Evolutionary conservation across 2,329 filamentous ascomycete species (phyloP).

Genomic region (Aspergillus jensenii): DNA sequence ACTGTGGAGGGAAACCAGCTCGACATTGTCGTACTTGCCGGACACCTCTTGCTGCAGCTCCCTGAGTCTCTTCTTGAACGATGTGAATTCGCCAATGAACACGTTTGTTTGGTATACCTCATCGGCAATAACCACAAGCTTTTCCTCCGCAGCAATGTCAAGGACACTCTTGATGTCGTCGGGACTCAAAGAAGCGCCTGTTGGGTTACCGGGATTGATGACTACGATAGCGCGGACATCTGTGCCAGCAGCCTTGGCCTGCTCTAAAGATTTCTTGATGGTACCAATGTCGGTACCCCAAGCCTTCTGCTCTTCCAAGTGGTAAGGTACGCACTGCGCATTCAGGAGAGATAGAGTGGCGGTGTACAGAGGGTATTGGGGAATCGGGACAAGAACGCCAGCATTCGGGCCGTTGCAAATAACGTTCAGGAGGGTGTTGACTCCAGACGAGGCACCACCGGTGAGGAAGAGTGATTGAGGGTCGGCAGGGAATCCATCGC

Average conservation of each 20-base stretch:
- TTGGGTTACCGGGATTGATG: slow-evolving; percentile 98
- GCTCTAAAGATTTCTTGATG: slow-evolving; percentile 71
- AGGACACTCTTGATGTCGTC: slow-evolving; percentile 82
- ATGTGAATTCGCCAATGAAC: slow-evolving; percentile 89
- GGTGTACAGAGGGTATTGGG: slow-evolving; percentile 97
- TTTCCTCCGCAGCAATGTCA: slow-evolving; percentile 79
- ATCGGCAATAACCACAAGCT: slow-evolving; percentile 87
- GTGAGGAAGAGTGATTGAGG: slow-evolving; percentile 84
- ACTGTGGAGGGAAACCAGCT: slow-evolving; percentile 89
- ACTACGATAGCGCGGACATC: slow-evolving; percentile 92
- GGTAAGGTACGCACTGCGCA: slow-evolving; percentile 86
- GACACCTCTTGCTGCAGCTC: slow-evolving; percentile 71
- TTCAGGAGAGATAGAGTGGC: slow-evolving; percentile 84
- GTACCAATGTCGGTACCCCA: slow-evolving; percentile 87
- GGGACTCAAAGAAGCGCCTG: slow-evolving; percentile 78
- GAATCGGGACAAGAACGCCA: slow-evolving; percentile 90
- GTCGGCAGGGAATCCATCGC: slow-evolving; percentile 84
- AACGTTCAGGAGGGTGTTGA: slow-evolving; percentile 88
- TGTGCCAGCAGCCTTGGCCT: slow-evolving; percentile 72
- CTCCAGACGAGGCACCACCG: slow-evolving; percentile 86
- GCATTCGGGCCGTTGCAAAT: slow-evolving; percentile 76
- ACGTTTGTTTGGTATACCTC: slow-evolving; percentile 99
- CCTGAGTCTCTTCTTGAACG: slow-evolving; percentile 87
- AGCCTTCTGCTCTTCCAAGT: slow-evolving; percentile 78
- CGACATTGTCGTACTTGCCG: slow-evolving; percentile 77